Conservation (phyloP, 2,329 filamentous ascomycete species). For the Penicillium sp. region DNA sequence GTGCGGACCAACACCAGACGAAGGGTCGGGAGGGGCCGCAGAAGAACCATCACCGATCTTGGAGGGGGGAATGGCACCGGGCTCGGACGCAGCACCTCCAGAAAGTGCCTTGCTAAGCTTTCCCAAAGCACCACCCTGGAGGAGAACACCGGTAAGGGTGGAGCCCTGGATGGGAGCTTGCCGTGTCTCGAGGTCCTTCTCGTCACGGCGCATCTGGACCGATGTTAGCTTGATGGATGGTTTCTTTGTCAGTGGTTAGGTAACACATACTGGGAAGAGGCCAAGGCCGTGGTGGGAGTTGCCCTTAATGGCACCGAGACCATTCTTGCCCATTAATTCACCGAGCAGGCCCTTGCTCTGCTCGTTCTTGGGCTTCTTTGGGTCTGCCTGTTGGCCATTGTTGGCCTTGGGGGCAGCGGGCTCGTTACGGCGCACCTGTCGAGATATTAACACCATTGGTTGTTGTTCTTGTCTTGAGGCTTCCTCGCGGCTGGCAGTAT, state of each 20-base stretch:
- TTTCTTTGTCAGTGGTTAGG: too few relatives aligned
- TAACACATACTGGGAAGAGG: slow-evolving; percentile 14
- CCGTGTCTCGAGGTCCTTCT: slow-evolving; percentile 8
- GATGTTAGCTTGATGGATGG: not conserved
- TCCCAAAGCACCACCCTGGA: slow-evolving; percentile 12
- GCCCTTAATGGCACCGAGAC: slow-evolving; percentile 14
- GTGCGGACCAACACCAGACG: slow-evolving; percentile 7
- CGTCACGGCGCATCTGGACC: slow-evolving; percentile 17
- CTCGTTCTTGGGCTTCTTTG: not conserved
- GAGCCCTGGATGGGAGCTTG: slow-evolving; percentile 16
- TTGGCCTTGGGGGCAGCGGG: not conserved
- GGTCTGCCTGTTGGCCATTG: not conserved
- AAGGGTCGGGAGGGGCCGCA: slow-evolving; percentile 1
- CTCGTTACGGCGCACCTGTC: not conserved
- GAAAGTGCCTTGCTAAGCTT: slow-evolving; percentile 13
- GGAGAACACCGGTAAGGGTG: slow-evolving; percentile 12
- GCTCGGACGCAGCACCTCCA: not conserved
- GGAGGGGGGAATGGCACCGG: not conserved
- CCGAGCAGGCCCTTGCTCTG: not conserved
- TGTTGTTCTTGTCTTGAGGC: not conserved
- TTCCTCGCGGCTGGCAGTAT: not conserved
- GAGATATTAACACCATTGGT: not conserved
- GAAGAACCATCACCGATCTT: slow-evolving; percentile 3
- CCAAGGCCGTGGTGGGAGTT: slow-evolving; percentile 18
- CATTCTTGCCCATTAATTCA: slow-evolving; percentile 7